Base-by-base conservation (phyloP, 1,284 basidiomycete species). In the Leccinum laetum region DNA sequence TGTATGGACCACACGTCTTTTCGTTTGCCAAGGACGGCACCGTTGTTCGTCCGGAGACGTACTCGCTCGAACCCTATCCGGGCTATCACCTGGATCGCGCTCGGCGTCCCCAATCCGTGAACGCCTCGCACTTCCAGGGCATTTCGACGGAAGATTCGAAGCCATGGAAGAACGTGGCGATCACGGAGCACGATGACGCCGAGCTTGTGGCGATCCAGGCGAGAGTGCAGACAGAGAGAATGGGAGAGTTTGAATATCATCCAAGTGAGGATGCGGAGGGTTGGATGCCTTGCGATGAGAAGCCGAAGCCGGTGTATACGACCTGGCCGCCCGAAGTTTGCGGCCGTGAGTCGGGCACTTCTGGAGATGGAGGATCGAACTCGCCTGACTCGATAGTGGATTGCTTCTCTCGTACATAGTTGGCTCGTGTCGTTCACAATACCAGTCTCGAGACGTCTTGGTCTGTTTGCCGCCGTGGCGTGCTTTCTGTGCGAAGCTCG, bases 181-280 rank as follows among this genome's bases (percentile, higher is more conserved):
- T 70, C 5, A 67, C 66, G 24, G 71, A 74, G 16, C 64, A 65
- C 13, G 71, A 72, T 11, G 71, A 73, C 9, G 66, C 57, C 3
- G 64, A 70, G 49, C 65, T 63, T 18, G 61, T 49, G 39, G 59
- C n/a, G 13, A 49, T 60, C 13, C 52, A 18, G 55, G 37, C 41
- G 14, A 61, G 55, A 4, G 37, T 37, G 35, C 6, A 26, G 11
- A 24, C 35, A 3, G 29, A 24, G 0, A 37, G 2, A 4, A 5
- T 57, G 49, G 60, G 55, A 1, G 61, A 65, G 24, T 37, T 13
- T 29, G 4, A 13, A 21, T 7, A 2, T 16, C 7, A 18, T 1
- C 3, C 44, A 1, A 26, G 53, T 35, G 4, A 16, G 32, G 8
- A n/a, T 10, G 18, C 1, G 21, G 9, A 39, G 37, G 37, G 37